Base-by-base conservation (phyloP, 768 basidiomycete species). In the Lactifluus rugatus region DNA sequence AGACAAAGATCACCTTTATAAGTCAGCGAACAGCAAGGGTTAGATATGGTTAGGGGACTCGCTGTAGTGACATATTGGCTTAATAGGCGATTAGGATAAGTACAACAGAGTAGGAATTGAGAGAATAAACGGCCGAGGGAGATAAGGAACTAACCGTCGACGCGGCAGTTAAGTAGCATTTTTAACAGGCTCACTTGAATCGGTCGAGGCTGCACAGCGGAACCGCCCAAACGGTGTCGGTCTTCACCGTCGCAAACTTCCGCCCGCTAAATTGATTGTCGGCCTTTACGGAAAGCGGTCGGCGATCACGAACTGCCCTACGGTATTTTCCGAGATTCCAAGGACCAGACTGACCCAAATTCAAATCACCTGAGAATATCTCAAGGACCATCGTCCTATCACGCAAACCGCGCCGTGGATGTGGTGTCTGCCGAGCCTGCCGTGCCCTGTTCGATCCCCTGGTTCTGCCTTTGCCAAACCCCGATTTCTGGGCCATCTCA, bases 221-320 rank as follows among this genome's bases (percentile, higher is more conserved):
- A 26, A 23, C 34, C 50, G 28, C 48, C 36, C 48, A 45, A 34
- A n/a, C 37, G 44, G 46, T 52, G n/a, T 61, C 60, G 60, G 60
- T 8, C 19, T 19, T 42, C 14, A 8, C 60, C 60, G 57, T 5
- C 21, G 23, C 32, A 49, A 28, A 25, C 8, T 47, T 31, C 58
- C 58, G 26, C 2, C 5, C 26, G 44, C 34, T 44, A 50, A 50
- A 60, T 55, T 54, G 53, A 32, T 54, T 44, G 42, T 60, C 58
- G 58, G 58, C 48, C 55, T 60, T 60, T 60, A 56, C 58, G 58
- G 58, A 54, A 55, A 44, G 21, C 54, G 54, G 48, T 51, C 58
- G 58, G 58, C 58, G 54, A 60, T 60, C 58, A 60, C 45, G 58
- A 60, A 60, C 28, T 7, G 6, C 42, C 21, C 34, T 25, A 25